Evolutionary conservation across 2,329 filamentous ascomycete species (phyloP).

Genomic region (Paraphaeosphaeria sporulosa): DNA sequence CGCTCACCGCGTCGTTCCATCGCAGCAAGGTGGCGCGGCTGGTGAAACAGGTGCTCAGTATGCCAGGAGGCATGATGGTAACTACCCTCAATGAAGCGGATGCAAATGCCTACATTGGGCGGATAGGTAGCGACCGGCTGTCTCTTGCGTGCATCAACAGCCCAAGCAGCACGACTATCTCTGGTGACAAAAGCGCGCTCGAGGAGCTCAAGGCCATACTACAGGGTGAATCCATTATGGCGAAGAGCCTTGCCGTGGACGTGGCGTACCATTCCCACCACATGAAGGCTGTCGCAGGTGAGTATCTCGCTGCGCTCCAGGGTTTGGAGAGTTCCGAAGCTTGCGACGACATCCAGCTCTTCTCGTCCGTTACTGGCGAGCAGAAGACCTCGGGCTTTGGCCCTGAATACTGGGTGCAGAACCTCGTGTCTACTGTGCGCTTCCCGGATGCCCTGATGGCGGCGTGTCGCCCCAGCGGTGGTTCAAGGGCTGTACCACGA

Average conservation of each 20-base stretch:
- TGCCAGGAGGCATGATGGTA: background rate
- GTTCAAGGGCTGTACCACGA: background rate
- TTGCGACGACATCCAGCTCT: conserved; percentile 1
- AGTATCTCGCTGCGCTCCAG: conserved; percentile 31
- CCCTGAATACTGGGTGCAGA: conserved; percentile 18
- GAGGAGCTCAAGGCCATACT: conserved; percentile 41
- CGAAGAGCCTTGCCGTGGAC: conserved; percentile 50
- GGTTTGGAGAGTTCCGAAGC: background rate
- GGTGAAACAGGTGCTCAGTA: background rate
- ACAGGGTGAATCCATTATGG: conserved; percentile 48
- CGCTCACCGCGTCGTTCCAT: conserved; percentile 18
- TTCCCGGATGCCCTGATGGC: conserved; percentile 13
- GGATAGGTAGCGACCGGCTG: conserved; percentile 1
- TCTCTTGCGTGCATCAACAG: conserved; percentile 44
- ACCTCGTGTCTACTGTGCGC: conserved; percentile 14
- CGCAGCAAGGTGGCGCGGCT: background rate
- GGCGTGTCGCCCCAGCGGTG: too few relatives aligned
- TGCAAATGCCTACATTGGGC: background rate
- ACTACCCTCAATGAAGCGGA: background rate
- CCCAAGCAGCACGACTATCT: conserved; percentile 52
- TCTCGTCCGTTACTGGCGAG: conserved; percentile 13
- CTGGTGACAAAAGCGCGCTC: conserved; percentile 51
- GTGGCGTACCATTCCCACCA: conserved; percentile 58
- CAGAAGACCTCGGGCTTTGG: background rate
- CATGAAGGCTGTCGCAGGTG: conserved; percentile 43